These are phyloP conservation scores for Didymella pomorum DNA, from an alignment of 2,329 filamentous ascomycete species.

Conservation along the genomic window DNA sequence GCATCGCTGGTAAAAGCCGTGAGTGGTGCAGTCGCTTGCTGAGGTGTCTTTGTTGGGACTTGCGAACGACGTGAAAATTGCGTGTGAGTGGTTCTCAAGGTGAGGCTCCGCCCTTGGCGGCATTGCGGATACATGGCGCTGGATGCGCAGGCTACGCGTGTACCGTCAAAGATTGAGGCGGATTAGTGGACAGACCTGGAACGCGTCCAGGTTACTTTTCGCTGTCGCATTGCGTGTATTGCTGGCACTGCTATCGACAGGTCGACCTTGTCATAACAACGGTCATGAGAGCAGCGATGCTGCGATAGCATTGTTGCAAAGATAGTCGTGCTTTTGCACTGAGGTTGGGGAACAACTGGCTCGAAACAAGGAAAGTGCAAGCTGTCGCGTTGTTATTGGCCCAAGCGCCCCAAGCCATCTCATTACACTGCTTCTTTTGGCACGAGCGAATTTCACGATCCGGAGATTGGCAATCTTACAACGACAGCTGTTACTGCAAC, in stretches of 20 bases:
- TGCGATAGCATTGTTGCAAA: neutral
- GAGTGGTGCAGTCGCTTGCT: constrained; percentile 11
- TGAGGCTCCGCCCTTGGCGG: constrained; percentile 20
- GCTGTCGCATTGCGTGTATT: neutral
- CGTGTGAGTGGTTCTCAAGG: constrained; percentile 9
- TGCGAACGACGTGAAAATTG: neutral
- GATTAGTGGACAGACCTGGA: constrained; percentile 1
- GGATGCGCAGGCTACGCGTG: constrained; percentile 16
- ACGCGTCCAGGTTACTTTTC: neutral
- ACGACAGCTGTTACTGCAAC: constrained; percentile 9
- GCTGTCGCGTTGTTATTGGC: constrained; percentile 16
- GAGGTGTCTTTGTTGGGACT: constrained; percentile 18
- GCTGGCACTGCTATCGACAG: constrained; percentile 2
- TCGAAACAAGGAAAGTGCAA: constrained; percentile 6
- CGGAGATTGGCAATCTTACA: constrained; percentile 21
- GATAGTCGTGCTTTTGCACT: neutral
- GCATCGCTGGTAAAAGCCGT: constrained; percentile 7
- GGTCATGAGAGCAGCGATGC: constrained; percentile 3
- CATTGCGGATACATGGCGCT: constrained; percentile 16
- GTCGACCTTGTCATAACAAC: constrained; percentile 11
- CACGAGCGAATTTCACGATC: constrained; percentile 17
- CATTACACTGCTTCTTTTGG: constrained; percentile 14
- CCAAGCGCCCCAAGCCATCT: constrained; percentile 7
- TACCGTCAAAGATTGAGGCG: constrained; percentile 6
- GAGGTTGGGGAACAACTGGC: neutral